A percentile compares a stretch with the other conserved stretches of the same genome.
Evolutionary conservation across 129 eudicot genomes (phyloP).

Genomic region (Pittosporum tobira): DNA sequence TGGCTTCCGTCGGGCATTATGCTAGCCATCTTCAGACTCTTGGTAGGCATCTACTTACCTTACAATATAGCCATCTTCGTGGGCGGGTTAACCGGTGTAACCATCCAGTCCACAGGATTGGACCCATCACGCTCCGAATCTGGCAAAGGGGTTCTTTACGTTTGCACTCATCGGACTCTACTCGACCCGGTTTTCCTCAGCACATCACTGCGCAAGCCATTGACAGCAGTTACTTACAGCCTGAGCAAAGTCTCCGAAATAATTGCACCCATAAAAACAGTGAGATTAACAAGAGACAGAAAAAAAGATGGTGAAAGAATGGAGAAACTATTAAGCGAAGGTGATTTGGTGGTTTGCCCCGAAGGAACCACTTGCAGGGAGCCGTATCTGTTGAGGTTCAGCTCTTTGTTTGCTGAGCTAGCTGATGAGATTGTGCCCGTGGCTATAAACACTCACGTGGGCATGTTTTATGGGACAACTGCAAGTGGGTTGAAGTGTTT

Average conservation of each 20-base stretch:
- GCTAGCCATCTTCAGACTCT: constrained; percentile 45
- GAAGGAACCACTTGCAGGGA: constrained; percentile 98
- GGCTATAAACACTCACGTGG: constrained; percentile 64
- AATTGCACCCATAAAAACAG: constrained; percentile 65
- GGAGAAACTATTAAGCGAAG: constrained; percentile 49
- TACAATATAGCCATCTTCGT: constrained; percentile 40
- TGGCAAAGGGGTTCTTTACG: constrained; percentile 64
- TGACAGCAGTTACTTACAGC: constrained; percentile 88
- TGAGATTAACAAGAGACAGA: constrained; percentile 52
- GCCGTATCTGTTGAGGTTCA: constrained; percentile 73
- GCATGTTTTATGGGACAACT: constrained; percentile 90
- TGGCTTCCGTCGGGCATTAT: constrained; percentile 76
- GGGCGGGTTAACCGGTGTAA: constrained; percentile 42
- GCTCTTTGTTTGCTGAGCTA: constrained; percentile 83
- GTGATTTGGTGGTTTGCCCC: constrained; percentile 83
- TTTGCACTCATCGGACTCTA: constrained; percentile 83
- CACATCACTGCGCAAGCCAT: constrained; percentile 36
- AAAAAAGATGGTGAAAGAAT: constrained; percentile 51
- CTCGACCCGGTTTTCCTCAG: constrained; percentile 70
- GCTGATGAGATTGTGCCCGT: constrained; percentile 92
- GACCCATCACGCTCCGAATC: constrained; percentile 14
- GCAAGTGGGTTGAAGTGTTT: constrained; percentile 87
- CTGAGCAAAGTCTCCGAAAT: constrained; percentile 73
- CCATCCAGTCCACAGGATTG: constrained; percentile 26
- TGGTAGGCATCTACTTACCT: constrained; percentile 50